Evolutionary conservation across 2,329 filamentous ascomycete genomes (phyloP).

Genomic region (Tolypocladium ovalisporum): DNA sequence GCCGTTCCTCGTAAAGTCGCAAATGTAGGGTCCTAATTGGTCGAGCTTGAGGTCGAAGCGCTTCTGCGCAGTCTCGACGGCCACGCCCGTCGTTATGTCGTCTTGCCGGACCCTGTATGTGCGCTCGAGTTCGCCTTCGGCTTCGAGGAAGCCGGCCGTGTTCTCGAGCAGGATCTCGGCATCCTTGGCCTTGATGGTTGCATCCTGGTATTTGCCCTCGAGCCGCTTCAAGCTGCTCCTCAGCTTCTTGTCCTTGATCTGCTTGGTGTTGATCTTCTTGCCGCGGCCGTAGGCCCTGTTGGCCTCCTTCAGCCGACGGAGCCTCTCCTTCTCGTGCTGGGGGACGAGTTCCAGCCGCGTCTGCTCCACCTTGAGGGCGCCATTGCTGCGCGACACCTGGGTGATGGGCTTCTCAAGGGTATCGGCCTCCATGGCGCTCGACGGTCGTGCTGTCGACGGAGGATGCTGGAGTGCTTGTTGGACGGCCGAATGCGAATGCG

Average conservation of each 20-base stretch:
- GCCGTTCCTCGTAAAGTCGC: slow-evolving; percentile 85
- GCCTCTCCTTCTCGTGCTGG: slow-evolving; percentile 38
- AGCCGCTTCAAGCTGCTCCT: slow-evolving; percentile 67
- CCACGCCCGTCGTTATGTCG: slow-evolving; percentile 66
- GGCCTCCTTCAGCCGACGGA: slow-evolving; percentile 47
- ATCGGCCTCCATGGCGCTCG: slow-evolving; percentile 25
- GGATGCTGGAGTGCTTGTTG: not conserved
- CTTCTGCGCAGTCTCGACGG: slow-evolving; percentile 80
- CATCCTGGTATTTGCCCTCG: slow-evolving; percentile 74
- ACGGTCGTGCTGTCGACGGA: slow-evolving; percentile 8
- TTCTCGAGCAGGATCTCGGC: slow-evolving; percentile 91
- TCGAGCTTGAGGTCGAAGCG: slow-evolving; percentile 82
- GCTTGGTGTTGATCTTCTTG: slow-evolving; percentile 58
- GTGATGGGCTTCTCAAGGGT: slow-evolving; percentile 22
- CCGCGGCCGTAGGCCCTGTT: slow-evolving; percentile 78
- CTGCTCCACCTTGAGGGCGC: slow-evolving; percentile 38
- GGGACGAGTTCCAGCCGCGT: slow-evolving; percentile 40
- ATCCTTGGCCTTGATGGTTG: slow-evolving; percentile 78
- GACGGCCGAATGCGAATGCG: slow-evolving; percentile 1
- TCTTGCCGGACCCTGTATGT: slow-evolving; percentile 90
- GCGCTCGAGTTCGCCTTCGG: slow-evolving; percentile 77
- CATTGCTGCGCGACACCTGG: slow-evolving; percentile 33
- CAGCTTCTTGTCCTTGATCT: slow-evolving; percentile 81
- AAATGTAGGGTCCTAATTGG: slow-evolving; percentile 73
- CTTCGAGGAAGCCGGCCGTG: slow-evolving; percentile 72